Base-by-base conservation (phyloP, 1,139 yeast genomes). In the Zygoascus sp. region DNA sequence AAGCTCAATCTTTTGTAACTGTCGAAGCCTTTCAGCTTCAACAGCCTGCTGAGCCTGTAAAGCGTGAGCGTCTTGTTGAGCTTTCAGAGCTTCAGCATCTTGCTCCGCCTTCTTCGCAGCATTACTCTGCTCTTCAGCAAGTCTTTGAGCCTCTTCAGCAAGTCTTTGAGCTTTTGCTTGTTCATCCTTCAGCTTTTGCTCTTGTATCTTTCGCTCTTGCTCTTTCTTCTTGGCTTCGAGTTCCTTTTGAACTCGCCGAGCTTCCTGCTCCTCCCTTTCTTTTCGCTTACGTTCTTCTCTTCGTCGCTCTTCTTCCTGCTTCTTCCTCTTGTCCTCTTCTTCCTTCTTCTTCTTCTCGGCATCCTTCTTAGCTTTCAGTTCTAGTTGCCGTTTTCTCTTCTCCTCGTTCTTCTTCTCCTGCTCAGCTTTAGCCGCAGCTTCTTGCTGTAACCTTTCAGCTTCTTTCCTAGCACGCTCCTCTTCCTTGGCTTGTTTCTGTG, bases 401-500 rank as follows among this genome's bases (percentile, higher is more conserved):
- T 80, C 83, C 53, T 75, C 80, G 36, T 75, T 77, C 57, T 75
- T 77, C 50, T 66, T 65, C 57, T 77, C 81, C 49, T 74, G 81
- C 54, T 61, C 64, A 9, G 59, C 61, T 44, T 58, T 63, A 13
- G 54, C 50, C 19, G 75, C 74, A 46, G 75, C 81, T 51, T 79
- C 85, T 1, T 62, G 68, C 22, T 63, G 62, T 2, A 73, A 73
- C 54, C 73, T 70, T 36, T 80, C 87, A 40, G 76, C 83, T 58
- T 81, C 88, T 53, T 75, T 76, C 50, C 72, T 72, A 44, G 70
- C 71, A 44, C 77, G 73, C 61, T 85, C 95, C 55, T 84, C 90
- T 60, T 87, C 96, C 56, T 81, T 83, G 17, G 86, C 88, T 45
- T 73, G 72, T 59, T 81, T 85, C 53, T 76, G 81, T 37, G 76